Evolutionary conservation across 306 rosid species (phyloP).

Genomic region (Ormosia emarginata): DNA sequence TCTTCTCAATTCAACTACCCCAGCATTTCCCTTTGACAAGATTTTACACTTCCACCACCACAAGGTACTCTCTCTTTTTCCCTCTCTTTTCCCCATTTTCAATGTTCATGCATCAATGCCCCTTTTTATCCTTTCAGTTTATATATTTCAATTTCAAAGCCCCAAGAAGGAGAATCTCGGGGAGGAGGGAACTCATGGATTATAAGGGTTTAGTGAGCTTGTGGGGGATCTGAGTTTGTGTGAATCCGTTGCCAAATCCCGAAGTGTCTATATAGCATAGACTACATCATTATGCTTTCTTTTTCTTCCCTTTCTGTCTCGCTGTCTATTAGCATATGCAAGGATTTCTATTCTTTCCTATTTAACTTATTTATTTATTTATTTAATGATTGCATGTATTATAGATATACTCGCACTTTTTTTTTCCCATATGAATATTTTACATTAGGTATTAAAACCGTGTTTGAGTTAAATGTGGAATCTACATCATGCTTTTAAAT

Average conservation of each 20-base stretch:
- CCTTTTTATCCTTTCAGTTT: not conserved
- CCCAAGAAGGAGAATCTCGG: not conserved
- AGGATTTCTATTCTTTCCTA: not conserved
- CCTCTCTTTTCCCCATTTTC: not conserved
- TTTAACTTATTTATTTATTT: not conserved
- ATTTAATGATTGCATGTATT: not conserved
- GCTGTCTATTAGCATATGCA: not conserved
- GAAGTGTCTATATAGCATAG: not conserved
- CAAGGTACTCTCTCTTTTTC: constrained; percentile 21
- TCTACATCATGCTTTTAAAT: too few relatives aligned
- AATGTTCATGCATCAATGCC: not conserved
- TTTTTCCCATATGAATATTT: not conserved
- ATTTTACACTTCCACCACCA: not conserved
- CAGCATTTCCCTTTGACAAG: not conserved
- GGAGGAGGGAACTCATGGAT: not conserved
- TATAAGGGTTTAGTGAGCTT: not conserved
- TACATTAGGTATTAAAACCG: not conserved
- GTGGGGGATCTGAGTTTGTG: not conserved
- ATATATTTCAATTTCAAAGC: not conserved
- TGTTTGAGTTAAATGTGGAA: too few relatives aligned
- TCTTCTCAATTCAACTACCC: constrained; percentile 13
- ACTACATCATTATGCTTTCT: not conserved
- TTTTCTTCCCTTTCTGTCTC: not conserved
- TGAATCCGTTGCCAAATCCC: constrained; percentile 1
- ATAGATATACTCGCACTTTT: not conserved